Evolutionary conservation across 2,329 filamentous ascomycete species (phyloP), one percentile per base, ranked within the genome.

Genomic region (Monosporascus sp.): DNA sequence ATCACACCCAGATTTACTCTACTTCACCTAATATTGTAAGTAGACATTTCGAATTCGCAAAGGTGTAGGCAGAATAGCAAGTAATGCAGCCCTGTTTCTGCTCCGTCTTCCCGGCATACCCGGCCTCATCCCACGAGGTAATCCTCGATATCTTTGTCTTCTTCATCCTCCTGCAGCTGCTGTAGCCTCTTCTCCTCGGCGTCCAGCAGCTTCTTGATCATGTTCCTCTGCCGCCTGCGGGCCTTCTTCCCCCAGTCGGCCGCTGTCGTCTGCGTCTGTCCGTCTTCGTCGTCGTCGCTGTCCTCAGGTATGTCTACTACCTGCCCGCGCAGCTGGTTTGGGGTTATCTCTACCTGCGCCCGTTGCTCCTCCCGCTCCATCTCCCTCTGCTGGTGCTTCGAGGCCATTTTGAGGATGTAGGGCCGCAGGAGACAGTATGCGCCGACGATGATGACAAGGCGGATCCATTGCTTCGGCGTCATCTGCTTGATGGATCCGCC

Each of bases 81-180:
- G 31, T 35, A 35, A 35, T 35, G 9, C 31, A 35, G 3, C 27
- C 4, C 31, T 35, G 27, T 14, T 35, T 35, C 31, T 35, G 31
- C 31, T 35, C 31, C 11, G 31, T 14, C 31, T 35, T 35, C 31
- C 9, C 1, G 5, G 31, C 5, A 14, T 35, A 14, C 5, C 37
- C 37, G 11, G 8, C 44, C 52, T 55, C 45, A 66, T 31, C 54
- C 63, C 31, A 65, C 77, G 68, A 91, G 69, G 63, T 87, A 83
- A 70, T 91, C 85, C 66, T 84, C 80, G 61, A 92, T 87, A 68
- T 91, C 87, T 72, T 88, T 87, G 68, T 90, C 86, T 55, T 87
- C 83, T 59, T 88, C 78, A 54, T 86, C 82, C 61, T 86, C 84
- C 55, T 74, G 69, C 49, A 73, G 67, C 62, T 82, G 78, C 59